These are phyloP conservation scores for Cercis canadensis DNA, from an alignment of 306 rosid species.

Conservation along the genomic window DNA sequence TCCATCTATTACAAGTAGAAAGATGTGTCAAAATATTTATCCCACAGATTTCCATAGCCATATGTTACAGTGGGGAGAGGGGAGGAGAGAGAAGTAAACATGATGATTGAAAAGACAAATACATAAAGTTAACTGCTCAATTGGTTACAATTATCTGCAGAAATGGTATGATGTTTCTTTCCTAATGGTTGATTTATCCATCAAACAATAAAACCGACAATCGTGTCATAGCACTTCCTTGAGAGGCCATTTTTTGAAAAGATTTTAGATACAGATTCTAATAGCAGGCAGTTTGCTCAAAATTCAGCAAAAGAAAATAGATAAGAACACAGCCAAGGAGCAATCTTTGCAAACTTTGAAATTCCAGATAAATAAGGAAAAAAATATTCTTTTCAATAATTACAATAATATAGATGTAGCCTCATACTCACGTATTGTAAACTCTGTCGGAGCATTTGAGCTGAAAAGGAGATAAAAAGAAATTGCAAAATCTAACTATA, in stretches of 20 bases:
- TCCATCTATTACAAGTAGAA: constrained; percentile 67
- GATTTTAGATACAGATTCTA: background rate
- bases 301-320: background rate
- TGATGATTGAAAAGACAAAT: background rate
- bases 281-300: background rate
- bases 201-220: background rate
- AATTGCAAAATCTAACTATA: constrained; percentile 1
- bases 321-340: constrained; percentile 1
- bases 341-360: constrained; percentile 8
- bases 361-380: constrained; percentile 14
- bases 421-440: constrained; percentile 93
- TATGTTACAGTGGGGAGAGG: background rate
- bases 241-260: too few species aligned
- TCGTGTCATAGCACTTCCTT: too few species aligned
- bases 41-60: background rate
- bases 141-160: background rate
- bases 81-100: background rate
- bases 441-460: constrained; percentile 61
- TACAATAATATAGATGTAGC: background rate
- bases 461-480: constrained; percentile 52
- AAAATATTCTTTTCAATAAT: background rate
- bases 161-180: background rate
- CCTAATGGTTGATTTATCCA: background rate
- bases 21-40: constrained; percentile 10
- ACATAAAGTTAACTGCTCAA: constrained; percentile 8